Base-by-base conservation (phyloP, 148 eudicot species). In the Cornus controversa region DNA sequence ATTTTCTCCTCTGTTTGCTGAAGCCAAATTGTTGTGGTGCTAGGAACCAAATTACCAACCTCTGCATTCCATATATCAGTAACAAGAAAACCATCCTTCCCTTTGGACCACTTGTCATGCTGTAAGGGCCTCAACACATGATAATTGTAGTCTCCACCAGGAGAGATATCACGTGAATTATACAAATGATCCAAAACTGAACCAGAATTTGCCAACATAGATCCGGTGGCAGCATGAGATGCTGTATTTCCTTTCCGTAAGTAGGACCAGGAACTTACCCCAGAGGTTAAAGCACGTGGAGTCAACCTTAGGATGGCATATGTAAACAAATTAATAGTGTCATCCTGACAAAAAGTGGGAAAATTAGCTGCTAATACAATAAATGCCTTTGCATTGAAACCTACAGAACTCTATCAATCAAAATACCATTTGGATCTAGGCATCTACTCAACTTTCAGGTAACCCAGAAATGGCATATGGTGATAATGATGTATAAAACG, bases 81-180 rank as follows among this genome's bases (percentile, higher is more conserved):
- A 50, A 83, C 84, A 72, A 95, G 98, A 83, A 95, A 95, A 53
- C 97, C 96, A 87, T 91, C 98, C 79, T 91, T 91, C 69, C 99
- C 98, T 84, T 85, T 93, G 54, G 87, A 86, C 99, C 99, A 95
- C 72, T 87, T 91, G 71, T 80, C 89, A 79, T 83, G 88, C 83
- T 91, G 88, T 81, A 93, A 80, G 45, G 94, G 99, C 84, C 98
- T 86, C 58, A 79, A 73, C 74, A 90, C 81, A 71, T 86, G 80
- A 82, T 90, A 83, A 69, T 75, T 82, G 42, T 68, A 70, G 74
- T 83, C 87, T 82, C 86, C 87, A 76, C 80, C 79, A 37, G 85
- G 88, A 29, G 90, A 84, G 76, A 88, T 83, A 82, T 91, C 86
- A 63, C 78, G 84, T 74, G 96, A 86, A 29, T 67, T 79, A 78